These are phyloP conservation scores for Trichomonascus vanleenenianus DNA, from an alignment of 805 yeast genomes.

Conservation along the genomic window DNA sequence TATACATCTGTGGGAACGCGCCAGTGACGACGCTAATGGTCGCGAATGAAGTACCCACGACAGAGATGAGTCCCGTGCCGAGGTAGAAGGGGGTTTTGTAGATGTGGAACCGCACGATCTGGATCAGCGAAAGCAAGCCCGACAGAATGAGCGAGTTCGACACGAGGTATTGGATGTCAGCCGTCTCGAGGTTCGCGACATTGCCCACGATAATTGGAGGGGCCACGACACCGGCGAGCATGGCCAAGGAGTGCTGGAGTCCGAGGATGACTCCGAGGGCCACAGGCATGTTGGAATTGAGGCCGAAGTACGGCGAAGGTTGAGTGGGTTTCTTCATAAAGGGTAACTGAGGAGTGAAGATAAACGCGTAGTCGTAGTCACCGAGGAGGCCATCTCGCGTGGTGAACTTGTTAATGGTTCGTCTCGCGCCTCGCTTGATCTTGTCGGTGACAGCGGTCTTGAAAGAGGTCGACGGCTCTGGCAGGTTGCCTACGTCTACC, in stretches of 20 bases:
- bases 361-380: conserved; percentile 71
- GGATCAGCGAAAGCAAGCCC: conserved; percentile 63
- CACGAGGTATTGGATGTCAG: conserved; percentile 51
- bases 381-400: conserved; percentile 81
- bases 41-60: conserved; percentile 87
- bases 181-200: conserved; percentile 49
- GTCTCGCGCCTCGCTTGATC: background rate
- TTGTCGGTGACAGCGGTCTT: background rate
- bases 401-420: conserved; percentile 34
- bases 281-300: conserved; percentile 76
- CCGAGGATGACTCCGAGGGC: conserved; percentile 71
- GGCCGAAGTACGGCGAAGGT: conserved; percentile 75
- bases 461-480: background rate
- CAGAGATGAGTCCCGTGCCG: conserved; percentile 85
- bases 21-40: conserved; percentile 73
- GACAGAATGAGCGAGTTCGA: conserved; percentile 67
- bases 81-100: conserved; percentile 64
- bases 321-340: conserved; percentile 41
- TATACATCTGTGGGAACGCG: conserved; percentile 76
- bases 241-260: conserved; percentile 78
- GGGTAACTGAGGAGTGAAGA: conserved; percentile 77
- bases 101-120: conserved; percentile 74
- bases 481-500: conserved; percentile 5
- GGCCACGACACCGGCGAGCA: conserved; percentile 85
- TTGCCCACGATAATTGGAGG: conserved; percentile 72